Base-by-base conservation (phyloP, 495 filamentous ascomycete species). In the Penicillium pulvis region DNA sequence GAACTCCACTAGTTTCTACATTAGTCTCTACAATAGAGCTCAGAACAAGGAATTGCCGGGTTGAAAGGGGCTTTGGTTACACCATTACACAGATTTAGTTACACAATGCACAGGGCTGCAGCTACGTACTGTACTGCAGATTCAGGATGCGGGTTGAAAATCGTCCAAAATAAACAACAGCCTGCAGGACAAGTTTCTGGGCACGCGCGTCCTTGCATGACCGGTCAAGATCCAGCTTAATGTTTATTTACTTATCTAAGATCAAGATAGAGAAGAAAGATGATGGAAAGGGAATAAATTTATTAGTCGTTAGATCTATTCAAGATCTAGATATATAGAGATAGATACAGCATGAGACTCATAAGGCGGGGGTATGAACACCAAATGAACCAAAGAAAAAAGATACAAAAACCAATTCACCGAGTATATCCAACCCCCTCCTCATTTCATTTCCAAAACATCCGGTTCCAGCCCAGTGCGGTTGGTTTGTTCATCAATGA, bases 381-480 rank as follows among this genome's bases (percentile, higher is more conserved):
- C 39, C 39, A 17, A 17, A 41, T 41, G 39, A 41, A 41, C 14
- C 39, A 7, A 41, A 17, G 16, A 17, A 41, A 41, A 41, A 41
- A 41, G 39, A 41, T 41, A 41, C 39, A 41, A n/a, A 17, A n/a
- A 16, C 14, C 4, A 16, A 41, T 28, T 7, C 28, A 36, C 33
- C 6, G 16, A 19, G 8, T 23, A 45, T 17, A 45, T 45, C 20
- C 43, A 45, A 45, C n/a, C 43, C 17, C 43, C 19, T 14, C 44
- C 44, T 23, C 20, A 53, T 44, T 45, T 64, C 62, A 60, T 64
- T 46, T 48, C 59, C 44, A 58, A 60, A 56, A 45, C 43, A 58
- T 48, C 56, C 62, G 60, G 52, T 66, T 75, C 64, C 66, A 68
- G 47, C 56, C 69, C 64, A 60, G 39, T 41, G 39, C 39, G 39